These are phyloP conservation scores for Metschnikowia colocasiae DNA, from an alignment of 805 yeast genomes.

Conservation along the genomic window DNA sequence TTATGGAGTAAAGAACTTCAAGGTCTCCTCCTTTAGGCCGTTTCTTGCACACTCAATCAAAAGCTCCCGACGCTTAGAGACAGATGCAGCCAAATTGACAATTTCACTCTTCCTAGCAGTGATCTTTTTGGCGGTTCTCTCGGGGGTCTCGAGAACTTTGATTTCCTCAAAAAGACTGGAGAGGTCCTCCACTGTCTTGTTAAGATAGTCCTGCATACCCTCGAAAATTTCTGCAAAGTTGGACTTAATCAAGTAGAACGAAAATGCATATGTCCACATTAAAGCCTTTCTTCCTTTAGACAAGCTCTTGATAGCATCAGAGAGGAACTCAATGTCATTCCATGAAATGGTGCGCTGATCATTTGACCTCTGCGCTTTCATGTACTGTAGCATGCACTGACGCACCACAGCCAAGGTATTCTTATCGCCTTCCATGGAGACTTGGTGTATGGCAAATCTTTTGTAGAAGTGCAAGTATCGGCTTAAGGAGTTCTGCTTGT, in stretches of 20 bases:
- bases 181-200: conserved; percentile 64
- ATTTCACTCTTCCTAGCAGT: conserved; percentile 35
- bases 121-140: conserved; percentile 28
- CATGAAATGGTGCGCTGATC: conserved; percentile 47
- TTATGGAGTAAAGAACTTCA: conserved; percentile 16
- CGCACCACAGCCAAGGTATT: conserved; percentile 62
- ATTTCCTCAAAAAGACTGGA: conserved; percentile 55
- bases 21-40: conserved; percentile 36
- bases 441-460: conserved; percentile 71
- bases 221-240: conserved; percentile 64
- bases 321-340: conserved; percentile 83
- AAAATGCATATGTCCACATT: conserved; percentile 88
- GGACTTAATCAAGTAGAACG: conserved; percentile 57
- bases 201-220: conserved; percentile 61
- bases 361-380: conserved; percentile 48
- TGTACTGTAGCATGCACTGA: conserved; percentile 57
- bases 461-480: conserved; percentile 74
- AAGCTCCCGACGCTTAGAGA: conserved; percentile 36
- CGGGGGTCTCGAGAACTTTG: conserved; percentile 25
- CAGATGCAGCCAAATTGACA: conserved; percentile 42
- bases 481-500: conserved; percentile 48
- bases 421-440: conserved; percentile 69
- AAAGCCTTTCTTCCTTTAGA: conserved; percentile 68
- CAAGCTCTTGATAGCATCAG: conserved; percentile 64
- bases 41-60: conserved; percentile 43